phyloP scores from a whole-genome alignment of 148 eudicot species.

The Chenopodium suecicum region DNA sequence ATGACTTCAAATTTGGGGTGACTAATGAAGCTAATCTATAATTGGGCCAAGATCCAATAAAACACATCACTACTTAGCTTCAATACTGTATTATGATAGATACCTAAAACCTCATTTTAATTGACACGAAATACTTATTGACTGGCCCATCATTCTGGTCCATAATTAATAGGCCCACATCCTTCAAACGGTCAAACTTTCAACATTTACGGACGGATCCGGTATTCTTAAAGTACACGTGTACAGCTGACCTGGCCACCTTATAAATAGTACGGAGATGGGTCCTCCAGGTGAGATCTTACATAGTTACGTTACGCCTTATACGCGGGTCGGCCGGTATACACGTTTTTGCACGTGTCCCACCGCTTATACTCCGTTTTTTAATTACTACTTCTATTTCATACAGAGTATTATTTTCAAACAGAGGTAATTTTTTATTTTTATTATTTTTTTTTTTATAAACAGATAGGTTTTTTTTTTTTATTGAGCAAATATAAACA shows the following conservation, averaged over 20 bases:
- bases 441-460: too few relatives aligned
- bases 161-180: not conserved
- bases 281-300: conserved; percentile 3
- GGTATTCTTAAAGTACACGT: not conserved
- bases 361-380: not conserved
- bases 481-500: too few relatives aligned
- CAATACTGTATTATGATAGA: not conserved
- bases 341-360: conserved; percentile 24
- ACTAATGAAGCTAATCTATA: too few relatives aligned
- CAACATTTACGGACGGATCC: too few relatives aligned
- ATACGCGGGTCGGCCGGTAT: conserved; percentile 8
- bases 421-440: too few relatives aligned
- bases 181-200: too few relatives aligned
- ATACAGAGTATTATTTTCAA: too few relatives aligned
- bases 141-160: not conserved
- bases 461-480: too few relatives aligned
- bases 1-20: too few relatives aligned
- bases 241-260: not conserved
- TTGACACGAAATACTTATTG: not conserved
- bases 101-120: not conserved
- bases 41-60: not conserved
- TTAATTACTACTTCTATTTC: too few relatives aligned
- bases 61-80: not conserved
- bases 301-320: not conserved
- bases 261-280: not conserved